Percentiles rank a stretch among this genome's conserved stretches.
These are phyloP conservation scores for Pseudogymnoascus sp. DNA, from an alignment of 2,329 filamentous ascomycete genomes.

Conservation along the genomic window DNA sequence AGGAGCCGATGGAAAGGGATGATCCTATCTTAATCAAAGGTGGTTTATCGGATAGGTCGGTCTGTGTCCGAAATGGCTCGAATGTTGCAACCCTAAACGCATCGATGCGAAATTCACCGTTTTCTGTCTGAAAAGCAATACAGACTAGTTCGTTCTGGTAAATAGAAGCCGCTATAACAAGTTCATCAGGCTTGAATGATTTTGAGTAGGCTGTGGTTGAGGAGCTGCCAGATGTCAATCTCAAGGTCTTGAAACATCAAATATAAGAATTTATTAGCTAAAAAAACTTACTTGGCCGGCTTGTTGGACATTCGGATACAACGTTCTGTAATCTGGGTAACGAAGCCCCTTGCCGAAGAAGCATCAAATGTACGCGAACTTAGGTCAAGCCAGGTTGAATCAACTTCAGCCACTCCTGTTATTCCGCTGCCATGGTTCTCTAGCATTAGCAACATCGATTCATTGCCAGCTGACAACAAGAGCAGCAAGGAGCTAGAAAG, in stretches of 20 bases:
- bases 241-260: background rate
- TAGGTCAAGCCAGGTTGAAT: constrained; percentile 40
- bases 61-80: background rate
- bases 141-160: background rate
- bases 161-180: constrained; percentile 9
- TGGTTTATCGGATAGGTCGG: background rate
- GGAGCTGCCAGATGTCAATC: background rate
- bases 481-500: constrained; percentile 11
- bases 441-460: constrained; percentile 34
- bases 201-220: background rate
- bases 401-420: constrained; percentile 33
- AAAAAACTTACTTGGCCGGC: background rate
- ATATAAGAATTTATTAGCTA: background rate
- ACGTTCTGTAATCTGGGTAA: constrained; percentile 47
- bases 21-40: background rate
- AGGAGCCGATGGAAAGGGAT: background rate
- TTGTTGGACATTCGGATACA: constrained; percentile 23
- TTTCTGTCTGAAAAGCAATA: constrained; percentile 3
- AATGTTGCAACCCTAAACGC: background rate
- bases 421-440: constrained; percentile 39
- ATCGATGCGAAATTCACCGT: background rate
- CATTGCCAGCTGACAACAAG: constrained; percentile 23
- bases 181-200: background rate
- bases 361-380: constrained; percentile 43
- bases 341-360: constrained; percentile 28